phyloP scores from a whole-genome alignment of 768 basidiomycete genomes.

The Naganishia antarctica region DNA sequence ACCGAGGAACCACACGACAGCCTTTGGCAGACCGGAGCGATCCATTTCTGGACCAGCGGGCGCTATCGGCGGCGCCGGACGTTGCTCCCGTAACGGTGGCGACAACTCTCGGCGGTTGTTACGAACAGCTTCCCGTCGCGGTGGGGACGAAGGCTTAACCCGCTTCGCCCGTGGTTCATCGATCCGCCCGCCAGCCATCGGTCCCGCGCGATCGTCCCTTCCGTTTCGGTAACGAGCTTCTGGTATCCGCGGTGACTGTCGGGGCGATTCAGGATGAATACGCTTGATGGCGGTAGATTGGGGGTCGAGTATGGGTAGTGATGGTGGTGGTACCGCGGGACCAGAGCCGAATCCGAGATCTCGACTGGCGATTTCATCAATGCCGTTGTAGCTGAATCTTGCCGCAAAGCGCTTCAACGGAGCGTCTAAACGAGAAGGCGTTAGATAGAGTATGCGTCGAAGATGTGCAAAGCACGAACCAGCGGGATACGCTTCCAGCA shows the following conservation, averaged over 20 bases:
- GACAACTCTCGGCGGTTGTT: slow-evolving; percentile 1
- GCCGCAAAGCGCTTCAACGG: slow-evolving; percentile 82
- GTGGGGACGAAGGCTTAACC: slow-evolving; percentile 26
- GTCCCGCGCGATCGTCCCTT: slow-evolving; percentile 25
- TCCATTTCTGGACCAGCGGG: slow-evolving; percentile 53
- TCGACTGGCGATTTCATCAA: slow-evolving; percentile 79
- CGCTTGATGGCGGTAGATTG: slow-evolving; percentile 22
- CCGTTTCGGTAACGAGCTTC: slow-evolving; percentile 25
- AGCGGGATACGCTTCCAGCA: slow-evolving; percentile 77
- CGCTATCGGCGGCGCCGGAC: slow-evolving; percentile 40
- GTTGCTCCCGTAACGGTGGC: slow-evolving; percentile 11
- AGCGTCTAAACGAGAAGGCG: slow-evolving; percentile 59
- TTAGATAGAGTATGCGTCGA: slow-evolving; percentile 1
- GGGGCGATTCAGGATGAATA: slow-evolving; percentile 28
- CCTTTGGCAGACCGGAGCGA: slow-evolving; percentile 50
- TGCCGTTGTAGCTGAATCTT: slow-evolving; percentile 71
- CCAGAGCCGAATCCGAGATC: slow-evolving; percentile 72
- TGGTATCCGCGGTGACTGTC: slow-evolving; percentile 23
- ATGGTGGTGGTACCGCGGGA: slow-evolving; percentile 23
- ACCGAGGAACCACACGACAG: slow-evolving; percentile 74
- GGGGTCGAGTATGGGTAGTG: not conserved
- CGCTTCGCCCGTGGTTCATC: slow-evolving; percentile 33
- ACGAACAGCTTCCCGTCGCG: slow-evolving; percentile 32
- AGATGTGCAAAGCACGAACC: slow-evolving; percentile 55
- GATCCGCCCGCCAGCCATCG: slow-evolving; percentile 17